Base-by-base conservation (phyloP, 1,284 basidiomycete genomes). In the Meripilus lineatus region DNA sequence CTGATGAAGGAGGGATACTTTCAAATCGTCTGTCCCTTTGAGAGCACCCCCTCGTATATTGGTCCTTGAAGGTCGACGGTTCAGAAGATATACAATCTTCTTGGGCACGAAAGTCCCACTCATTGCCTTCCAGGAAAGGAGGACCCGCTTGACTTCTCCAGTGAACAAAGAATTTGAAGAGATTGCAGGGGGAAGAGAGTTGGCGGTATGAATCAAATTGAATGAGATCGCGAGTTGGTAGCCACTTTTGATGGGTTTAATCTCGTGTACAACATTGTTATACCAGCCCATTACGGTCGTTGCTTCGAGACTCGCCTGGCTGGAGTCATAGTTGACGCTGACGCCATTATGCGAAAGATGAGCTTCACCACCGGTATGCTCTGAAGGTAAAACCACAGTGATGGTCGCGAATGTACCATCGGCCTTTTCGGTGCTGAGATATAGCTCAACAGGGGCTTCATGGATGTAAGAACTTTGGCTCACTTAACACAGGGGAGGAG, bases 201-300 rank as follows among this genome's bases (percentile, higher is more conserved):
- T 76, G 35, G 52, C 64, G 11, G 57, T 72, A 24, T 50, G 45
- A n/a, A 50, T 43, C 26, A 74, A 63, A 45, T 74, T 70, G 54
- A 70, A 75, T 0, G 68, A 64, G 17, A 76, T 62, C 2, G 68
- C 71, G 14, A 74, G 58, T 7, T 68, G 66, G 42, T 68, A 68
- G 1, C 72, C 72, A 15, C 63, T 61, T 3, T 61, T 67, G 22
- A 76, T 56, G 4, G 71, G 66, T 48, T 71, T 69, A 42, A 74
- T 61, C 54, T 70, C 69, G 50, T 74, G 70, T 17, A 53, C 55
- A 37, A 74, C 71, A 46, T 74, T 70, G 6, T 67, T 71, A 51
- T 74, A 76, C 71, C 72, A 75, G 2, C 70, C 62, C 14, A 74
- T 52, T 7, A 72, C 58, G 4, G 63, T 56, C 0, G 68, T 71